Base-by-base conservation (phyloP, 1,139 yeast species). In the Kodamaea sp. region DNA sequence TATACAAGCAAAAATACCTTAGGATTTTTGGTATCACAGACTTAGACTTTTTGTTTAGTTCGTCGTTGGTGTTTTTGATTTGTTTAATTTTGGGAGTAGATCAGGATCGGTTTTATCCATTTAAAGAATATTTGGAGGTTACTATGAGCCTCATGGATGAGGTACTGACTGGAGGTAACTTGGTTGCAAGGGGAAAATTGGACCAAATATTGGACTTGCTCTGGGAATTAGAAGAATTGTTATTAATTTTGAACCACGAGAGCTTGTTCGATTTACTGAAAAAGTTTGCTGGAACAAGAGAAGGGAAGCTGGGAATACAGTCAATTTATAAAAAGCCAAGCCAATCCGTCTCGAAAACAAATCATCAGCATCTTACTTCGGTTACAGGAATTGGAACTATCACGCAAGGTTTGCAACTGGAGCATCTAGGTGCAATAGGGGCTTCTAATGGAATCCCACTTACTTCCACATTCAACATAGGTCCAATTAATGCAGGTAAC, bases 1-100 rank as follows among this genome's bases (percentile, higher is more conserved):
- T 57, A 15, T 47, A 53, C 38, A 50, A 50, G 12, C 52, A 48
- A 24, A 36, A 42, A 16, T 31, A 49, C 3, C 24, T 58, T 11
- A 34, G 61, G 26, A 43, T 47, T 2, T 59, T 54, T 42, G 64
- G 62, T 3, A 56, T 55, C 26, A 51, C 61, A 0, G 65, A 59
- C 22, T 44, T 59, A 31, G 65, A 59, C 37, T 58, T 45, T 32
- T 41, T 59, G 9, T 53, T 49, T 33, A 47, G 58, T 12, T 42
- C 50, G 10, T 40, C 57, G 4, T 44, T 59, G 27, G 46, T 56
- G 5, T 55, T 57, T 21, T 39, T 57, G 3, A 57, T 59, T 12
- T 50, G 59, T 18, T 27, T 57, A 18, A 37, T 59, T 7, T 28
- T 59, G 8, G 44, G 44, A 22, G 40, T 51, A 10, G 42, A 44